Evolutionary conservation across 805 yeast species (phyloP).

Genomic region (Sugiyamaella americana): DNA sequence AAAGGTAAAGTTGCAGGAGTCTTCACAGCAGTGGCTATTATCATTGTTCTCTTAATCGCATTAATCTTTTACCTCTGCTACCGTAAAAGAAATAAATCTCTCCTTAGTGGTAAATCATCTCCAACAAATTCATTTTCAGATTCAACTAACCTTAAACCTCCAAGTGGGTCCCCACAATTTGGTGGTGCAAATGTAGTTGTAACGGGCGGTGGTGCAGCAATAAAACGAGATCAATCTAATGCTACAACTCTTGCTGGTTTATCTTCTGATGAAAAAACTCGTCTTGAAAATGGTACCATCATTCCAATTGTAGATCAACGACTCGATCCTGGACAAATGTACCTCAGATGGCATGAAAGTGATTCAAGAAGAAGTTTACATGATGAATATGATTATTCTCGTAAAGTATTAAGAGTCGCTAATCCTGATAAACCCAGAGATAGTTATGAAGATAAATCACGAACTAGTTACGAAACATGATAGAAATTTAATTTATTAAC

Average conservation of each 20-base stretch:
- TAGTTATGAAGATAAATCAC: constrained; percentile 10
- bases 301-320: constrained; percentile 50
- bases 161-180: background rate
- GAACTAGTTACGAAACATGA: too few relatives aligned
- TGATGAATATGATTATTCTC: constrained; percentile 53
- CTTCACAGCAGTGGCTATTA: constrained; percentile 48
- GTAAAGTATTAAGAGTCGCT: constrained; percentile 51
- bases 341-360: constrained; percentile 42
- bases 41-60: constrained; percentile 33
- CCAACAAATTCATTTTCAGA: constrained; percentile 5
- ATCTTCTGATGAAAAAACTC: constrained; percentile 23
- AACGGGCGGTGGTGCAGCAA: constrained; percentile 10
- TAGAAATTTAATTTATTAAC: constrained; percentile 4
- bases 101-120: constrained; percentile 4
- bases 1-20: constrained; percentile 83
- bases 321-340: constrained; percentile 51
- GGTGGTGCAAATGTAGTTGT: constrained; percentile 2
- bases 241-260: constrained; percentile 19
- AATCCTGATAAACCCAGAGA: constrained; percentile 35
- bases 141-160: constrained; percentile 4
- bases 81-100: constrained; percentile 21
- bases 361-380: constrained; percentile 43
- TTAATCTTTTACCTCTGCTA: constrained; percentile 37
- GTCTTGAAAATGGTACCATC: constrained; percentile 28
- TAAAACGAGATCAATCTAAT: constrained; percentile 16